Evolutionary conservation across 176 grass and related monocot species (phyloP).

Genomic region (Otatea glauca): DNA sequence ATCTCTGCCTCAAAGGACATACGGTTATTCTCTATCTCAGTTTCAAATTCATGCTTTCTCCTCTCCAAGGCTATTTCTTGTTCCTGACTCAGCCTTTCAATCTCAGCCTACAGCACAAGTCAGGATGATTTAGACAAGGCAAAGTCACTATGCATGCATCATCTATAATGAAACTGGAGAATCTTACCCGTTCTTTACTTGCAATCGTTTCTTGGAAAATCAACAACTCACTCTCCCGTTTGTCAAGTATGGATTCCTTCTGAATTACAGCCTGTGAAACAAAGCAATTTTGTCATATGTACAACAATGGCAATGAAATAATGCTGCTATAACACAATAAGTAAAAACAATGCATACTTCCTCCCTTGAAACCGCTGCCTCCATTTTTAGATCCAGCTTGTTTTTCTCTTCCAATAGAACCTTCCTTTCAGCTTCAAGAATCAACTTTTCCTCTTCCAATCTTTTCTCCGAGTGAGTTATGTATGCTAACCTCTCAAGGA

Average conservation of each 20-base stretch:
- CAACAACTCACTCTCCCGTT: conserved; percentile 72
- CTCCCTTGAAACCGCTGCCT: conserved; percentile 69
- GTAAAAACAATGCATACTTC: conserved; percentile 64
- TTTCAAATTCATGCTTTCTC: conserved; percentile 69
- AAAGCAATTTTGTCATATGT: conserved; percentile 22
- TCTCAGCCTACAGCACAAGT: conserved; percentile 64
- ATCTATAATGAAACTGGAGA: conserved; percentile 23
- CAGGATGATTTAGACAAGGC: conserved; percentile 25
- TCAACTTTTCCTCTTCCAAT: conserved; percentile 58
- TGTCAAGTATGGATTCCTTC: conserved; percentile 77
- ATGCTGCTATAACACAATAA: not conserved
- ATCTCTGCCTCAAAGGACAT: conserved; percentile 60
- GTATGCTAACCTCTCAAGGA: conserved; percentile 65
- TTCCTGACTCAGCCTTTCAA: conserved; percentile 66
- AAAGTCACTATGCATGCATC: conserved; percentile 23
- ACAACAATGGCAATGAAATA: conserved; percentile 9
- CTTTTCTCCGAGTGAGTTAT: conserved; percentile 66
- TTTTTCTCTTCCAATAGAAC: conserved; percentile 63
- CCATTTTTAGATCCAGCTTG: conserved; percentile 69
- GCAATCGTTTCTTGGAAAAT: conserved; percentile 82
- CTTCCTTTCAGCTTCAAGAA: conserved; percentile 64
- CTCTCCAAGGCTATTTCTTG: conserved; percentile 57
- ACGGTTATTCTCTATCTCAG: conserved; percentile 60
- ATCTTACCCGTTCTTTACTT: conserved; percentile 71
- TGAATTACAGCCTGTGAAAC: conserved; percentile 62